Base-by-base conservation (phyloP, 148 eudicot species). In the Drosera capensis region DNA sequence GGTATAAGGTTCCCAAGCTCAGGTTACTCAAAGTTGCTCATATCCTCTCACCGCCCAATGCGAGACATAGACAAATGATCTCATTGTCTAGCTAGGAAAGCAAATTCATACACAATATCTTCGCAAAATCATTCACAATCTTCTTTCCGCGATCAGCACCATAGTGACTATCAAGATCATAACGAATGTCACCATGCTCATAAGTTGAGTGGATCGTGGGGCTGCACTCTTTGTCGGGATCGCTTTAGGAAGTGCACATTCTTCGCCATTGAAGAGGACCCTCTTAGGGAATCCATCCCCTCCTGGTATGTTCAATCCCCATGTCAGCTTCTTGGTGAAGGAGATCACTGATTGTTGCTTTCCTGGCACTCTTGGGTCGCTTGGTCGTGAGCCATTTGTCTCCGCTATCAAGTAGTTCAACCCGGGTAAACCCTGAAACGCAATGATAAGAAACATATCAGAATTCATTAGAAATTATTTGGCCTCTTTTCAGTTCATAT, bases 181-280 rank as follows among this genome's bases (percentile, higher is more conserved):
- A 34, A 34, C 3, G 2, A 34, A 34, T 34, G 23, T 21, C 37
- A 26, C 20, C n/a, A 23, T 9, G 20, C 20, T 24, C 3, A 5
- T 34, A 13, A 34, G 5, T 11, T 5, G 38, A 11, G 14, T 34
- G 2, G 14, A 34, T 34, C 14, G 26, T 0, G 12, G 22, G 54
- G 62, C 16, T 49, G 52, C 63, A n/a, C 44, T 46, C 38, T 60
- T 66, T 14, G 7, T 46, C 3, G 75, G 75, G 23, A 66, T 48
- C 2, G 11, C 16, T 21, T 17, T 26, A 11, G 86, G 86, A 14
- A 78, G 56, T 8, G 86, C 72, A 50, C 86, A 78, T 57, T 78
- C 86, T 60, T 74, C 86, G 16, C 86, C 86, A 20, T 78, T 74
- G 25, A 74, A 78, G 25, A 71, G 55, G 19, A 78, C 21, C 60